These are phyloP conservation scores for Aspergillus floridensis DNA, from an alignment of 2,329 filamentous ascomycete genomes.

Conservation along the genomic window DNA sequence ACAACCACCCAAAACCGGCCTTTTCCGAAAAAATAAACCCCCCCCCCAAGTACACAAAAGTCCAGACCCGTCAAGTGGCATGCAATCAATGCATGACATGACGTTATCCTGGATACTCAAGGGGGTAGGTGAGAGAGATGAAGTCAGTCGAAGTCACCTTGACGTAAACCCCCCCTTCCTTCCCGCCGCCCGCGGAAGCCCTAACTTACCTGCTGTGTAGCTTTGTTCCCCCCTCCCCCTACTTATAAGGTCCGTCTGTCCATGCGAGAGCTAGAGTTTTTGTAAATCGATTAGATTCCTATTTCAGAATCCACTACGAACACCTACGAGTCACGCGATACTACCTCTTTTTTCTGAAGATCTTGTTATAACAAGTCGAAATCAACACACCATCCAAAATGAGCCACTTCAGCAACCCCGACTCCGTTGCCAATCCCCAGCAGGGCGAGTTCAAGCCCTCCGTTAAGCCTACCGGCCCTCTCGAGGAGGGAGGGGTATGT, in stretches of 20 bases:
- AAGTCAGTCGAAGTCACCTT: background rate
- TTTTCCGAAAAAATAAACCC: background rate
- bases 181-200: background rate
- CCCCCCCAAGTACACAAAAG: background rate
- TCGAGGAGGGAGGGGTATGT: constrained; percentile 8
- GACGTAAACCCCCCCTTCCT: background rate
- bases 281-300: no score
- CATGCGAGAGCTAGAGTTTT: no score
- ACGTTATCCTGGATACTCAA: background rate
- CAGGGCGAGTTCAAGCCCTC: constrained; percentile 5
- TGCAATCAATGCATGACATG: background rate
- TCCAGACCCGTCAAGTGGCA: background rate
- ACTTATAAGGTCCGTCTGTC: background rate
- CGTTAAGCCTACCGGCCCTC: background rate
- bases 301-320: background rate
- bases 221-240: no score
- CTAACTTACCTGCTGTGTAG: background rate
- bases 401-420: background rate
- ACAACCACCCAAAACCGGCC: no score
- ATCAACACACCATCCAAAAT: background rate
- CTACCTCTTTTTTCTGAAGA: background rate
- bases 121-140: background rate
- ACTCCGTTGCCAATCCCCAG: constrained; percentile 1
- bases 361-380: background rate
- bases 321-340: background rate